Percentiles rank a stretch among this genome's conserved stretches.
These are phyloP conservation scores for Hippophae gyantsensis DNA, from an alignment of 306 rosid genomes.

Conservation along the genomic window DNA sequence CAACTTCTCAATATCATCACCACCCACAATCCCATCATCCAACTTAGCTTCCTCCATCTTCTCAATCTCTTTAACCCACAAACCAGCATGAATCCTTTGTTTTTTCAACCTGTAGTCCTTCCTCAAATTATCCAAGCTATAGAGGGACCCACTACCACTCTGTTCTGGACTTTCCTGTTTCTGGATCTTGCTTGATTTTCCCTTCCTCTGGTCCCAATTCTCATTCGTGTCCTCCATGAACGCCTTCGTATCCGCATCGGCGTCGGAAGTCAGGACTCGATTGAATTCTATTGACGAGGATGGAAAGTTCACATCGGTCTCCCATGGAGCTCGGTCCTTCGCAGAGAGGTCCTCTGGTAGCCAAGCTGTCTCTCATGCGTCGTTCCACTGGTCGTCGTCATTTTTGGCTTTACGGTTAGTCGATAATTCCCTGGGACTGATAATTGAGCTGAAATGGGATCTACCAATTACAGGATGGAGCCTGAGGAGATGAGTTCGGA, in stretches of 20 bases:
- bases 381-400: constrained; percentile 82
- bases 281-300: constrained; percentile 22
- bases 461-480: constrained; percentile 4
- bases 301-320: constrained; percentile 53
- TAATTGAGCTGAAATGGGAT: constrained; percentile 6
- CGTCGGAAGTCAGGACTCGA: constrained; percentile 27
- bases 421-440: constrained; percentile 14
- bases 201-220: constrained; percentile 70
- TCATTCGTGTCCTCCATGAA: constrained; percentile 85
- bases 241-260: constrained; percentile 68
- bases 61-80: constrained; percentile 94
- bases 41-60: constrained; percentile 78
- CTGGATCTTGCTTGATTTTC: constrained; percentile 35
- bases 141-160: constrained; percentile 35
- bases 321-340: constrained; percentile 67
- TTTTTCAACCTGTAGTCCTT: constrained; percentile 83
- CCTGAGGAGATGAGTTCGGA: constrained; percentile 24
- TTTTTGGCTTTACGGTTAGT: constrained; percentile 20
- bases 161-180: constrained; percentile 18
- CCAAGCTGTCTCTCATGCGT: constrained; percentile 94
- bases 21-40: constrained; percentile 29
- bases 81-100: constrained; percentile 76
- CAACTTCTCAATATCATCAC: constrained; percentile 73
- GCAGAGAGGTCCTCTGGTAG: constrained; percentile 66
- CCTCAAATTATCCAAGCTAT: constrained; percentile 70